Base-by-base conservation (phyloP, 495 filamentous ascomycete genomes). In the Penicillium chermesinum region DNA sequence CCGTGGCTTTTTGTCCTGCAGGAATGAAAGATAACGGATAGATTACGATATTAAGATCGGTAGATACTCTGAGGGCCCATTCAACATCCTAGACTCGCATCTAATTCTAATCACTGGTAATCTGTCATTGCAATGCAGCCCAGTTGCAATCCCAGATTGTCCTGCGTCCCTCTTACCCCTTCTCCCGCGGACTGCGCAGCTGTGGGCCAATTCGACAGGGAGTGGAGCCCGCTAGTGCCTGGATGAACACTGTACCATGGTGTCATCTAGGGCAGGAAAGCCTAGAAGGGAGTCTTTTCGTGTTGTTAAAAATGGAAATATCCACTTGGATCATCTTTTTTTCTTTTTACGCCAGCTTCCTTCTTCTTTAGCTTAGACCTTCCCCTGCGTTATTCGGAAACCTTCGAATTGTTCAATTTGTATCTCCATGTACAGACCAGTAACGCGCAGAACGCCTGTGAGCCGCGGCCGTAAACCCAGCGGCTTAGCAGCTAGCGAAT, bases 191-290 rank as follows among this genome's bases (percentile, higher is more conserved):
- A 55, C 59, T 59, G 52, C 57, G 57, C 52, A 53, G 50, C 37
- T 47, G 59, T 63, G 59, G 60, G 48, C 58, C 47, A 33, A 52
- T 38, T 45, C 53, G 54, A 44, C 49, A 53, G 55, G 20, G 21
- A 37, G 59, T 62, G 59, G 59, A 62, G 59, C 46, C 32, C 59
- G 45, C 55, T 62, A 62, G 46, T 53, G 47, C 59, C 59, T 59
- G 58, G 42, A 54, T 59, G 59, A 49, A 47, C 52, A 60, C 44
- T 46, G 18, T 46, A 44, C 41, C 41, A 40, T 46, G 32, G 41
- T 46, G 54, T 60, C 57, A 44, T 52, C 36, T 36, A 48, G 8
- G 41, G 4, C 6, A 7, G 35, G 35, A 13, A 37, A 46, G 44
- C 35, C 42, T 46, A 34, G 44, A 46, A 32, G 25, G n/a, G 9